phyloP scores from a whole-genome alignment of 2,329 filamentous ascomycete species.

The Monosporascus sp. region DNA sequence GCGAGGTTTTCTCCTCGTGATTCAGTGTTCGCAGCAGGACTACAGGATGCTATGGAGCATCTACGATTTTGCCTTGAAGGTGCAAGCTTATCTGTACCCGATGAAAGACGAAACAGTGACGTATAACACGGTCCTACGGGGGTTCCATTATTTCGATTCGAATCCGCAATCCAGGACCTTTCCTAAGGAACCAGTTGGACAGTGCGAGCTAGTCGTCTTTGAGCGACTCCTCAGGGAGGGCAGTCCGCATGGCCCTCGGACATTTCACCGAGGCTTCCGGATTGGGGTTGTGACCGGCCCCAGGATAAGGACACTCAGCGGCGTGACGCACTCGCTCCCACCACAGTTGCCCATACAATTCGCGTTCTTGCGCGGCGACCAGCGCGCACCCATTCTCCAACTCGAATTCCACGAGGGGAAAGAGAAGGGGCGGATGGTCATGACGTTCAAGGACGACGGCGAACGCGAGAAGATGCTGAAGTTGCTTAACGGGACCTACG shows the following conservation, averaged over 20 bases:
- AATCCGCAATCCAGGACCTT: conserved; percentile 66
- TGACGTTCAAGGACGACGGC: conserved; percentile 70
- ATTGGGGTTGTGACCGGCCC: conserved; percentile 73
- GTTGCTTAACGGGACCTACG: conserved; percentile 65
- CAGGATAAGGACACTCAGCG: conserved; percentile 70
- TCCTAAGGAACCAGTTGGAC: conserved; percentile 65
- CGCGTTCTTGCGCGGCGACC: conserved; percentile 68
- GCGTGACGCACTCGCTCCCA: conserved; percentile 64
- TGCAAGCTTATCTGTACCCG: conserved; percentile 65
- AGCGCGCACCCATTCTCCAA: conserved; percentile 63
- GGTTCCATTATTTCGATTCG: conserved; percentile 77
- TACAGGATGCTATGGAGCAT: conserved; percentile 76
- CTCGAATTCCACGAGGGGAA: conserved; percentile 64
- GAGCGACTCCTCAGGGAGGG: conserved; percentile 64
- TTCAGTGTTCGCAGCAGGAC: conserved; percentile 70
- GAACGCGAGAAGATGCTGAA: conserved; percentile 69
- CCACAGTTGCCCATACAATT: conserved; percentile 68
- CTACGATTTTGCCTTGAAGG: conserved; percentile 76
- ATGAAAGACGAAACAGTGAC: conserved; percentile 64
- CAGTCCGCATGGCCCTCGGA: conserved; percentile 67
- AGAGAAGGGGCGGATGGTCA: conserved; percentile 64
- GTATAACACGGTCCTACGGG: conserved; percentile 63
- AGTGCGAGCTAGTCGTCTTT: conserved; percentile 71
- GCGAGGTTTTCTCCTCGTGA: conserved; percentile 66
- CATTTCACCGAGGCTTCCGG: conserved; percentile 73